Conservation (phyloP, 2,329 filamentous ascomycete species). For the Harringtonia aguacate region DNA sequence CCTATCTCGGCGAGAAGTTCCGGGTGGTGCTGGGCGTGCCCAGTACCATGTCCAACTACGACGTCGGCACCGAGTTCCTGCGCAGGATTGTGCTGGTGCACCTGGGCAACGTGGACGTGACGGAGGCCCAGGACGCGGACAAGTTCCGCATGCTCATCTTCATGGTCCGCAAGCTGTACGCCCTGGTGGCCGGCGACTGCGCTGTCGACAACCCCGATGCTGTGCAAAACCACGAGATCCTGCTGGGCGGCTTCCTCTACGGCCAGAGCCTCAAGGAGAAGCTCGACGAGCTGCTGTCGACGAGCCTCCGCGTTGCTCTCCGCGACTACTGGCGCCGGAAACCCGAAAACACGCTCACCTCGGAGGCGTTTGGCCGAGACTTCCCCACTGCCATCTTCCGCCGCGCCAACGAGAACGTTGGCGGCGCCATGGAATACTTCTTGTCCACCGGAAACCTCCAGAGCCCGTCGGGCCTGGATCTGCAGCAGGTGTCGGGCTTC, state of each 20-base stretch:
- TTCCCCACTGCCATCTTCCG: slow-evolving; percentile 70
- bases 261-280: slow-evolving; percentile 93
- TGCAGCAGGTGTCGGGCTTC: slow-evolving; percentile 91
- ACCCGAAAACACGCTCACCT: slow-evolving; percentile 61
- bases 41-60: slow-evolving; percentile 75
- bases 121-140: slow-evolving; percentile 72
- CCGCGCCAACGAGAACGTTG: slow-evolving; percentile 80
- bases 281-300: slow-evolving; percentile 73
- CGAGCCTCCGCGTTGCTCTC: slow-evolving; percentile 38
- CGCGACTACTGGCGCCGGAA: slow-evolving; percentile 46
- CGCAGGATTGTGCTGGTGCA: slow-evolving; percentile 86
- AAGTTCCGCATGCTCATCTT: slow-evolving; percentile 92
- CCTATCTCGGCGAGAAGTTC: slow-evolving; percentile 87
- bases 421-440: slow-evolving; percentile 85
- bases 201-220: slow-evolving; percentile 93
- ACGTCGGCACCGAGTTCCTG: slow-evolving; percentile 84
- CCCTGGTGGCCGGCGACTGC: slow-evolving; percentile 85
- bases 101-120: slow-evolving; percentile 76
- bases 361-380: slow-evolving; percentile 66
- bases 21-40: slow-evolving; percentile 76
- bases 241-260: slow-evolving; percentile 88
- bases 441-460: slow-evolving; percentile 89
- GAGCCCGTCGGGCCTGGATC: slow-evolving; percentile 82
- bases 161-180: slow-evolving; percentile 93
- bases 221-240: slow-evolving; percentile 88